Percentiles rank a stretch among this genome's conserved stretches.
Conservation (phyloP, 805 yeast genomes). For the Candida hungchunana region DNA sequence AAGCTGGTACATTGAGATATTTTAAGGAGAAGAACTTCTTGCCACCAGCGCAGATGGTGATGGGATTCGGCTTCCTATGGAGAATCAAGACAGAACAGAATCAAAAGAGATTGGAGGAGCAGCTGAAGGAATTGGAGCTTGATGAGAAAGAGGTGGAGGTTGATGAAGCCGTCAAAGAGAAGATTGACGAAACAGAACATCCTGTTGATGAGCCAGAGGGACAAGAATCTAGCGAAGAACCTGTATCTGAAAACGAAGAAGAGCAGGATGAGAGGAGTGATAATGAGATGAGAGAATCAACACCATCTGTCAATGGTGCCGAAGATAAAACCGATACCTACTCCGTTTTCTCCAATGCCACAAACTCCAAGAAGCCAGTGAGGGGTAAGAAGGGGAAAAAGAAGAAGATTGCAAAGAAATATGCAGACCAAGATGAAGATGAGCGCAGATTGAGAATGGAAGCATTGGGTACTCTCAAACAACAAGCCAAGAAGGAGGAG, state of each 20-base stretch:
- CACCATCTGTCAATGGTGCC: conserved; percentile 13
- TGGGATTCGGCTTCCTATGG: conserved; percentile 89
- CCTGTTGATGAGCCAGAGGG: no score
- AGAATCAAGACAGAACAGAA: conserved; percentile 56
- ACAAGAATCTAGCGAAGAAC: no score
- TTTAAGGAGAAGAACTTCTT: conserved; percentile 51
- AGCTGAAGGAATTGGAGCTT: conserved; percentile 19
- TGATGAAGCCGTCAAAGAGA: conserved; percentile 7
- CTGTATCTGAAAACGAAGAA: conserved; percentile 11
- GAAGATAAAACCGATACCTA: background rate
- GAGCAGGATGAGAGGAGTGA: conserved; percentile 9
- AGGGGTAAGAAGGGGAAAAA: conserved; percentile 85
- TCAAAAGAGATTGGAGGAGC: conserved; percentile 30
- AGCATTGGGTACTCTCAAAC: conserved; percentile 78
- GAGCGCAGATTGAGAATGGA: conserved; percentile 74
- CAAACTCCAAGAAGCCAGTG: conserved; percentile 35
- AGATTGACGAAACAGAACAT: conserved; percentile 9
- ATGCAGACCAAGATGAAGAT: conserved; percentile 89
- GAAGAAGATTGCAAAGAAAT: conserved; percentile 78
- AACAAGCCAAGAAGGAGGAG: conserved; percentile 36
- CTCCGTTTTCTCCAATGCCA: conserved; percentile 7
- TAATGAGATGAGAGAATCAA: conserved; percentile 1
- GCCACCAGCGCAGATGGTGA: conserved; percentile 78
- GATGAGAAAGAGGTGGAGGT: conserved; percentile 5
- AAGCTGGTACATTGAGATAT: conserved; percentile 58